Conservation (phyloP, 2,329 filamentous ascomycete genomes). For the Pestalotiopsis sp. region DNA sequence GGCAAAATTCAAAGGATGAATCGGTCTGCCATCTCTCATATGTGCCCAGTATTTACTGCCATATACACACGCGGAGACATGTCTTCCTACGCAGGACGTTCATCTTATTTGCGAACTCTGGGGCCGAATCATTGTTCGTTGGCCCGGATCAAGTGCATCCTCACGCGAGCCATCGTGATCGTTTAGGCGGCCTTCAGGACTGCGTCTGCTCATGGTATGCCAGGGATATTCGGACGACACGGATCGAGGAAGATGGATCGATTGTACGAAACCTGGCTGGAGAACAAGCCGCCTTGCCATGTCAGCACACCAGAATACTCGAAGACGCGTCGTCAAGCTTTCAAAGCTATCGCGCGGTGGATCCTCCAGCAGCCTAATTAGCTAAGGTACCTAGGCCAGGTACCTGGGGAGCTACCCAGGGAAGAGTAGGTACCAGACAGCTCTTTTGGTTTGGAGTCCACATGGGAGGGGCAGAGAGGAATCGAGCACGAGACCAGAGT, state of each 20-base stretch:
- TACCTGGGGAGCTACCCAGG: too few species aligned
- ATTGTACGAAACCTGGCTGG: not conserved
- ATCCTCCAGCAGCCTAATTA: not conserved
- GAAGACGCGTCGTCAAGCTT: constrained; percentile 2
- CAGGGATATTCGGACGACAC: not conserved
- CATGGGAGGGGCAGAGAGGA: not conserved
- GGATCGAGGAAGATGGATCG: not conserved
- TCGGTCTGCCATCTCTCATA: not conserved
- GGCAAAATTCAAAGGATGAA: constrained; percentile 70
- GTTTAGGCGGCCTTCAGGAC: too few species aligned
- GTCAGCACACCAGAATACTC: not conserved
- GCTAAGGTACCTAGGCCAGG: too few species aligned
- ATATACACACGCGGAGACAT: not conserved
- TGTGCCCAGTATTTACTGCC: not conserved
- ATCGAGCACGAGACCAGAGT: not conserved
- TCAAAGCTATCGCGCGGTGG: not conserved
- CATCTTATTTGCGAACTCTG: too few species aligned
- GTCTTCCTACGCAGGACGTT: too few species aligned
- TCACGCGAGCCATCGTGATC: too few species aligned
- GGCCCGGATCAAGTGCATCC: too few species aligned
- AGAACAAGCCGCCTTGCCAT: not conserved
- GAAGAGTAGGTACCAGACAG: too few species aligned
- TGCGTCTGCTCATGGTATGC: not conserved
- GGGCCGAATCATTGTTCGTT: too few species aligned
- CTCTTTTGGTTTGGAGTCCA: not conserved